These are phyloP conservation scores for Tylopilus plumbeoviolaceoides DNA, from an alignment of 768 basidiomycete species.

Conservation along the genomic window DNA sequence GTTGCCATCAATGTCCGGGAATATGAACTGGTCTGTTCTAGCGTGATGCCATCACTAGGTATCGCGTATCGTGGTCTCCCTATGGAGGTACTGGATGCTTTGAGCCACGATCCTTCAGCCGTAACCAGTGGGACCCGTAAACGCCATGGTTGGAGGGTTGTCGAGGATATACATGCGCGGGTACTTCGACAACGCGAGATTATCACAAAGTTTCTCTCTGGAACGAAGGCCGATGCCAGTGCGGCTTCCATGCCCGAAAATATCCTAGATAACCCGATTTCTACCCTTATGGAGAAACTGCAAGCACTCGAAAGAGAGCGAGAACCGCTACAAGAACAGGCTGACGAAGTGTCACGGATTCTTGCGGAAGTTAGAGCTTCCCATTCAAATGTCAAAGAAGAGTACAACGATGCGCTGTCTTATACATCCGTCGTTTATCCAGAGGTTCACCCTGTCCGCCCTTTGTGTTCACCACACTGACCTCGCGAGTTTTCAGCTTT, in stretches of 20 bases:
- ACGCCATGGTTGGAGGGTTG: conserved; percentile 62
- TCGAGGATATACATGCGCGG: conserved; percentile 70
- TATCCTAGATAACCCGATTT: conserved; percentile 53
- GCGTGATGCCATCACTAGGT: conserved; percentile 45
- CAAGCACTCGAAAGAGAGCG: conserved; percentile 47
- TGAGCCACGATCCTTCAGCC: conserved; percentile 74
- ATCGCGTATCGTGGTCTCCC: conserved; percentile 50
- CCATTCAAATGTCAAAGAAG: conserved; percentile 55
- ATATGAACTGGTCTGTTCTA: conserved; percentile 57
- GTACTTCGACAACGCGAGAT: conserved; percentile 57
- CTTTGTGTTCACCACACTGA: not conserved
- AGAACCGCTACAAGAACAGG: conserved; percentile 41
- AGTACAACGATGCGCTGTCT: conserved; percentile 60
- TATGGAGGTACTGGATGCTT: conserved; percentile 65
- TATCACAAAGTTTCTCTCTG: conserved; percentile 44
- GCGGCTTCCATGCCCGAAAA: conserved; percentile 28
- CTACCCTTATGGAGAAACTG: conserved; percentile 45
- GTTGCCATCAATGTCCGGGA: conserved; percentile 61
- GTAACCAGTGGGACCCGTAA: conserved; percentile 63
- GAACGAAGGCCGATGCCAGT: conserved; percentile 1
- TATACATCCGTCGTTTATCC: conserved; percentile 76
- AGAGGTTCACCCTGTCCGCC: conserved; percentile 44
- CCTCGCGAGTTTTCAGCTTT: conserved; percentile 43
- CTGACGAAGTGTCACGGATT: conserved; percentile 45
- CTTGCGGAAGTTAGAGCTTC: conserved; percentile 51